A percentile compares a stretch with the other conserved stretches of the same genome.
phyloP scores from a whole-genome alignment of 2,329 filamentous ascomycete genomes.

The Colletotrichum ledebouriae region DNA sequence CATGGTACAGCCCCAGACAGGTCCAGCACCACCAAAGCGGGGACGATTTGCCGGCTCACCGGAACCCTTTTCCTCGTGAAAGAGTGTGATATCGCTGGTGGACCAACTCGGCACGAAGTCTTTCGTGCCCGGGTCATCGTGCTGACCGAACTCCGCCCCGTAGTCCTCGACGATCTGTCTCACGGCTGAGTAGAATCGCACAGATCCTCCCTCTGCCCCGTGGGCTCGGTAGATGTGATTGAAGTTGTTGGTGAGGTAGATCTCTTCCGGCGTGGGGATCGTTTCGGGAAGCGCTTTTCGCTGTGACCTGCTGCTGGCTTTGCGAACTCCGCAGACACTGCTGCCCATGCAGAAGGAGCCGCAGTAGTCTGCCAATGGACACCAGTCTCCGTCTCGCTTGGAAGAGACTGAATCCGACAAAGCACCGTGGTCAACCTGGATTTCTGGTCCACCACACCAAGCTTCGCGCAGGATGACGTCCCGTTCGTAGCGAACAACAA shows the following conservation, averaged over 20 bases:
- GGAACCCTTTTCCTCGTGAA: conserved; percentile 7
- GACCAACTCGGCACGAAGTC: conserved; percentile 7
- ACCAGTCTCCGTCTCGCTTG: conserved; percentile 2
- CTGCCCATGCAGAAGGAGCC: background rate
- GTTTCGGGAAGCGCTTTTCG: background rate
- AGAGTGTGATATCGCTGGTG: conserved; percentile 20
- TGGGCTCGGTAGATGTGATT: no score
- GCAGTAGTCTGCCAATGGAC: background rate
- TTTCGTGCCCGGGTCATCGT: background rate
- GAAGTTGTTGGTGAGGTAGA: conserved; percentile 11
- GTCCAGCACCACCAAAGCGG: conserved; percentile 37
- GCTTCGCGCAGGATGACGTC: conserved; percentile 47
- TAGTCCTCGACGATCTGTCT: conserved; percentile 6
- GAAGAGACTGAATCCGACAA: background rate
- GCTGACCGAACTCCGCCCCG: conserved; percentile 13
- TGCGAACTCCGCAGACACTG: background rate
- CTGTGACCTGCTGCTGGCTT: background rate
- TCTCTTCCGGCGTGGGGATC: conserved; percentile 19
- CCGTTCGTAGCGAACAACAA: conserved; percentile 39
- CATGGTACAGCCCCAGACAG: conserved; percentile 40
- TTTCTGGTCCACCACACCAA: conserved; percentile 35
- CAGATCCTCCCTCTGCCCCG: no score
- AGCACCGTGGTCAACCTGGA: background rate
- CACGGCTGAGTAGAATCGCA: background rate
- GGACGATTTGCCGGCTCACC: background rate